phyloP scores from a whole-genome alignment of 352 stramenopile genomes.

The Phytophthora pinifolia region DNA sequence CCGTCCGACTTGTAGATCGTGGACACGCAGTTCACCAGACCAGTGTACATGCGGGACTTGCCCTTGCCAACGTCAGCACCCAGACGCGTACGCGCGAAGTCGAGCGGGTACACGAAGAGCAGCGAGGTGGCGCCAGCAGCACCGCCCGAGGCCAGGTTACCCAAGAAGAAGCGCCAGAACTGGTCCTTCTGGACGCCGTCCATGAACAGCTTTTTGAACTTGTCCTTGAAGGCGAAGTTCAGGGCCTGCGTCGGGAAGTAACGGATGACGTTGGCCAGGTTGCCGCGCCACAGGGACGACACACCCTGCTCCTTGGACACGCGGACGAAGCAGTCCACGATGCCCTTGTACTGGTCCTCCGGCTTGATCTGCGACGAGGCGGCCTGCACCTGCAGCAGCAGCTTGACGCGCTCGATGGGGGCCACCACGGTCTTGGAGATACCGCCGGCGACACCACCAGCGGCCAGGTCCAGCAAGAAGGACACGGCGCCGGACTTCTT shows the following conservation, averaged over 20 bases:
- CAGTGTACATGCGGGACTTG: slow-evolving; percentile 97
- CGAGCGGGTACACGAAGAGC: slow-evolving; percentile 96
- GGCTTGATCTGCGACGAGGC: slow-evolving; percentile 91
- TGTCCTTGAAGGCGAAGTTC: slow-evolving; percentile 95
- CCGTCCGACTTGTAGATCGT: slow-evolving; percentile 95
- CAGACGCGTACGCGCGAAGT: slow-evolving; percentile 99
- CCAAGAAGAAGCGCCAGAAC: slow-evolving; percentile 98
- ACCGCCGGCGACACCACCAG: slow-evolving; percentile 81
- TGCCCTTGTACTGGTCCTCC: slow-evolving; percentile 92
- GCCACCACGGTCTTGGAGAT: slow-evolving; percentile 93
- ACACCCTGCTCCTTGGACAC: slow-evolving; percentile 90
- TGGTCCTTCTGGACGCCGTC: slow-evolving; percentile 93
- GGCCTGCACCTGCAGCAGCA: slow-evolving; percentile 91
- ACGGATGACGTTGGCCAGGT: slow-evolving; percentile 92
- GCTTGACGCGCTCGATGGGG: slow-evolving; percentile 91
- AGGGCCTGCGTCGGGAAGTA: slow-evolving; percentile 93
- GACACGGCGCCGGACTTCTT: slow-evolving; percentile 54
- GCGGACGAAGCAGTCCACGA: slow-evolving; percentile 89
- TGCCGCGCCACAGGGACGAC: slow-evolving; percentile 90
- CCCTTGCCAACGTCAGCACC: slow-evolving; percentile 97
- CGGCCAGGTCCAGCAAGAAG: slow-evolving; percentile 85
- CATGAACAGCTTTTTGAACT: slow-evolving; percentile 91
- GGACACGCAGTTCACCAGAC: slow-evolving; percentile 96
- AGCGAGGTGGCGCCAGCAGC: slow-evolving; percentile 96
- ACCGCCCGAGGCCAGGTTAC: slow-evolving; percentile 98